These are phyloP conservation scores for Brassica napus DNA, from an alignment of 345 rosid species.

Conservation along the genomic window Da-Ae NC_063446.1:12042501-12043000, in stretches of 20 bases:
- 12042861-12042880: neutral
- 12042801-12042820: neutral
- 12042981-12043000: neutral
- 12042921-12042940: constrained; percentile 65
- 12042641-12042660: neutral
- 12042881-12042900: neutral
- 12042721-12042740: neutral
- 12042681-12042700: neutral
- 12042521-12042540: neutral
- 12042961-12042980: constrained; percentile 78
- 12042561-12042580: neutral
- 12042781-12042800: neutral
- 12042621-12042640: neutral
- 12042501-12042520: neutral
- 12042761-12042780: neutral
- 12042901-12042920: neutral
- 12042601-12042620: neutral
- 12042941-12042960: constrained; percentile 88
- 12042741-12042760: neutral
- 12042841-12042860: too few species aligned
- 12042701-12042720: neutral
- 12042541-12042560: neutral
- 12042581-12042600: neutral
- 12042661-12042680: neutral
- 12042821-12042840: too few species aligned